phyloP scores from a whole-genome alignment of 371 early-diverging fungal species.

The Fennellomyces sp. region DNA sequence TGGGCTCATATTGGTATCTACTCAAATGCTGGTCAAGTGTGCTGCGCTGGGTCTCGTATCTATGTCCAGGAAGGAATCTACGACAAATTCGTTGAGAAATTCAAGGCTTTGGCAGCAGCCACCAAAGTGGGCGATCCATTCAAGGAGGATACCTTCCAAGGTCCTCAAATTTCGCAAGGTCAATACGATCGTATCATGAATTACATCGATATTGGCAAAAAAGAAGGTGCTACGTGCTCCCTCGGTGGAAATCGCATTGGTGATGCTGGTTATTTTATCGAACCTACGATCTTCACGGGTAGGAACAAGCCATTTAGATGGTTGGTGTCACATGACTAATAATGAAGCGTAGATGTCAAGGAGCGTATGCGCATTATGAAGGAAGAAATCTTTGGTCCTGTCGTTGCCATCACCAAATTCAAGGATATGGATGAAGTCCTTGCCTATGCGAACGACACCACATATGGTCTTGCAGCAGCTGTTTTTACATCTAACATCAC shows the following conservation, averaged over 20 bases:
- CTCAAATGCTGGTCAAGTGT: conserved; percentile 83
- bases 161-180: conserved; percentile 73
- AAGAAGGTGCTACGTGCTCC: conserved; percentile 47
- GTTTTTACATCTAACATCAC: conserved; percentile 76
- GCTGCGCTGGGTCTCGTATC: conserved; percentile 83
- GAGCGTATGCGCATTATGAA: conserved; percentile 65
- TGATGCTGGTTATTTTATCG: conserved; percentile 51
- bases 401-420: conserved; percentile 75
- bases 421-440: conserved; percentile 72
- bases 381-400: conserved; percentile 86
- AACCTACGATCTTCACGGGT: conserved; percentile 46
- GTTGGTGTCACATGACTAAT: background rate
- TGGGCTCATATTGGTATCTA: conserved; percentile 73
- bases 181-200: conserved; percentile 74
- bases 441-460: conserved; percentile 69
- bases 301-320: conserved; percentile 22
- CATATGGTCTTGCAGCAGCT: conserved; percentile 84
- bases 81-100: conserved; percentile 67
- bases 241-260: conserved; percentile 50
- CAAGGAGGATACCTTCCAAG: conserved; percentile 61
- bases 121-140: conserved; percentile 65
- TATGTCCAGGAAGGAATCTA: conserved; percentile 79
- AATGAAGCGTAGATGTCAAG: conserved; percentile 10
- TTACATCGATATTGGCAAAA: conserved; percentile 50
- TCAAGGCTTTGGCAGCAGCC: conserved; percentile 59